Percentiles rank a stretch among this genome's conserved stretches.
Evolutionary conservation across 495 filamentous ascomycete species (phyloP).

Genomic region (Lichina pygmaea): DNA sequence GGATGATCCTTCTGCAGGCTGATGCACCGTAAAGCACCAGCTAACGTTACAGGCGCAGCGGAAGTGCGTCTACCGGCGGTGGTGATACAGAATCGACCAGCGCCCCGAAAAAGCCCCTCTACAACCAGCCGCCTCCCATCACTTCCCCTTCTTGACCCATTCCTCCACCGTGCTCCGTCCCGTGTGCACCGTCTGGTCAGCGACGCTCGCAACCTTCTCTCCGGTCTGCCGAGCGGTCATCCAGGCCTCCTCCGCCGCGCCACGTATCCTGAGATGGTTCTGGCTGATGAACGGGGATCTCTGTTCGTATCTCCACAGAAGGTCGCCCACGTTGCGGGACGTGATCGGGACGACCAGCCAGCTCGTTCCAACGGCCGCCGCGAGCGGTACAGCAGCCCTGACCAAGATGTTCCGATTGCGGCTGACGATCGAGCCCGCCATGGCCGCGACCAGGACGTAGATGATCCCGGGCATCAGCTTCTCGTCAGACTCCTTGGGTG

Average conservation of each 20-base stretch:
- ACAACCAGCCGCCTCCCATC: slow-evolving; percentile 1
- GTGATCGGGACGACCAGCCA: slow-evolving; percentile 15
- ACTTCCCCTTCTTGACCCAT: slow-evolving; percentile 76
- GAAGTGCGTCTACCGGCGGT: too few species aligned
- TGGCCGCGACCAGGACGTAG: slow-evolving; percentile 74
- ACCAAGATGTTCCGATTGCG: slow-evolving; percentile 66
- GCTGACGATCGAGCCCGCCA: slow-evolving; percentile 73
- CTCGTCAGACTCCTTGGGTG: slow-evolving; percentile 55
- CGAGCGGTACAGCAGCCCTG: slow-evolving; percentile 30
- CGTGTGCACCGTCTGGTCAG: slow-evolving; percentile 49
- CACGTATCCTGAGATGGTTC: slow-evolving; percentile 38
- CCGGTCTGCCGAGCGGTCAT: slow-evolving; percentile 43
- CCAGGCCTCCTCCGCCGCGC: slow-evolving; percentile 39
- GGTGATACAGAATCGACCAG: too few species aligned
- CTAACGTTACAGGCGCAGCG: too few species aligned
- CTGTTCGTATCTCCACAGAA: slow-evolving; percentile 78
- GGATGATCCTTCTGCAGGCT: too few species aligned
- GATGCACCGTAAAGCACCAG: too few species aligned
- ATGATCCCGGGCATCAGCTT: slow-evolving; percentile 59
- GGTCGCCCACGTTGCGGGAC: slow-evolving; percentile 52
- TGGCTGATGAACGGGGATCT: slow-evolving; percentile 52
- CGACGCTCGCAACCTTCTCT: slow-evolving; percentile 36
- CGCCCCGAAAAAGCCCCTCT: too few species aligned
- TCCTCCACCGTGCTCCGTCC: slow-evolving; percentile 52
- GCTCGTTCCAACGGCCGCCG: slow-evolving; percentile 13